Evolutionary conservation across 2,329 filamentous ascomycete species (phyloP).

Genomic region (Lasiodiplodia hormozganensis): DNA sequence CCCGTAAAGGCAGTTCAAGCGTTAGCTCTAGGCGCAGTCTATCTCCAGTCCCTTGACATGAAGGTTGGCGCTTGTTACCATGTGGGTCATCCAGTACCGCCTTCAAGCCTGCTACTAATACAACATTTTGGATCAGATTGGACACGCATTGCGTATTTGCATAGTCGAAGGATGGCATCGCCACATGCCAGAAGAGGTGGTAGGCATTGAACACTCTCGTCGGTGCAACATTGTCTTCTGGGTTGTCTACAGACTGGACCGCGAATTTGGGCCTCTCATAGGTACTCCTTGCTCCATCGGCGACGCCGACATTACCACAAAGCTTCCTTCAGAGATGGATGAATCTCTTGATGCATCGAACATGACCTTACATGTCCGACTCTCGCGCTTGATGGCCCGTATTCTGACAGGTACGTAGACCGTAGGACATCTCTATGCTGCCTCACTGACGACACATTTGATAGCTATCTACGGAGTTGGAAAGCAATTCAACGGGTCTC

Average conservation of each 20-base stretch:
- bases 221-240: not conserved
- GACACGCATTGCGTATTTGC: not conserved
- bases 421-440: too few relatives aligned
- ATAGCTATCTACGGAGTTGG: slow-evolving; percentile 1
- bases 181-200: not conserved
- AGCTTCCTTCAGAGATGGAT: not conserved
- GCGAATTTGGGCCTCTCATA: not conserved
- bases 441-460: not conserved
- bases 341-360: not conserved
- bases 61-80: not conserved
- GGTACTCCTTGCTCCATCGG: not conserved
- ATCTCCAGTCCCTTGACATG: slow-evolving; percentile 5
- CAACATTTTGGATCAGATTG: not conserved
- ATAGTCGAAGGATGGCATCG: slow-evolving; percentile 1
- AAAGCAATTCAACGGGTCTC: not conserved
- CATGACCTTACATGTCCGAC: not conserved
- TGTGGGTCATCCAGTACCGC: not conserved
- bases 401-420: not conserved
- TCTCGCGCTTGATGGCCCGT: not conserved
- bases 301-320: not conserved
- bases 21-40: not conserved
- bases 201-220: not conserved
- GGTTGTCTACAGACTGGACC: not conserved
- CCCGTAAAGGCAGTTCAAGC: not conserved
- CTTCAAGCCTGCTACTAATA: not conserved